Evolutionary conservation across 805 yeast species (phyloP).

Genomic region (Pichia cabralensis): DNA sequence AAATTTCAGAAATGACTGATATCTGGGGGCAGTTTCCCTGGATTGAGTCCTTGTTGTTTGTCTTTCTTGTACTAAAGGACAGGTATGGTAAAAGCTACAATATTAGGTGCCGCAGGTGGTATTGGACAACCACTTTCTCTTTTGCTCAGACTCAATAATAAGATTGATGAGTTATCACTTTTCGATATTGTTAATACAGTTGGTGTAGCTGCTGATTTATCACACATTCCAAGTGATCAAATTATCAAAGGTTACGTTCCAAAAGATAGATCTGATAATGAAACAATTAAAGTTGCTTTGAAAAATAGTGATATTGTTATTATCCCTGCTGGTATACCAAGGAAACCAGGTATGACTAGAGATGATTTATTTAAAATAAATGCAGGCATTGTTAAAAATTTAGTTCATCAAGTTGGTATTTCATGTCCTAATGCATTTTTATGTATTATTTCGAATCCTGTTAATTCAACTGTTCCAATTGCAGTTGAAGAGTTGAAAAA

Average conservation of each 20-base stretch:
- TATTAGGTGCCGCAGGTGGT: constrained; percentile 89
- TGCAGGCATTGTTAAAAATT: constrained; percentile 41
- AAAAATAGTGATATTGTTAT: constrained; percentile 40
- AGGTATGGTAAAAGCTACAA: constrained; percentile 48
- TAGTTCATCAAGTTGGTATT: constrained; percentile 43
- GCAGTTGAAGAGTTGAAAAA: constrained; percentile 48
- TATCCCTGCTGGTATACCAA: constrained; percentile 56
- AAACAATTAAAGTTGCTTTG: constrained; percentile 34
- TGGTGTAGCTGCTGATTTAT: constrained; percentile 85
- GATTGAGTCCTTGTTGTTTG: no score
- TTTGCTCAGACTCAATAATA: constrained; percentile 59
- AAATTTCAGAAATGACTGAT: no score
- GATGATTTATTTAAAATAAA: constrained; percentile 52
- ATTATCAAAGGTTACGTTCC: constrained; percentile 19
- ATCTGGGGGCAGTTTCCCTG: no score
- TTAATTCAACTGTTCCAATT: constrained; percentile 51
- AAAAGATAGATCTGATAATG: constrained; percentile 18
- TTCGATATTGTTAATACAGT: constrained; percentile 79
- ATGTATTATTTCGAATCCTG: constrained; percentile 50
- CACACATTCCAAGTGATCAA: constrained; percentile 50
- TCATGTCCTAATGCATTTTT: constrained; percentile 41
- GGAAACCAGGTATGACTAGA: constrained; percentile 61
- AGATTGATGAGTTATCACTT: constrained; percentile 57
- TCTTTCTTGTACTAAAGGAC: neutral
- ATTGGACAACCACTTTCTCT: constrained; percentile 90